Conservation (phyloP, 2,329 filamentous ascomycete genomes). For the Ophiostoma ulmi region DNA sequence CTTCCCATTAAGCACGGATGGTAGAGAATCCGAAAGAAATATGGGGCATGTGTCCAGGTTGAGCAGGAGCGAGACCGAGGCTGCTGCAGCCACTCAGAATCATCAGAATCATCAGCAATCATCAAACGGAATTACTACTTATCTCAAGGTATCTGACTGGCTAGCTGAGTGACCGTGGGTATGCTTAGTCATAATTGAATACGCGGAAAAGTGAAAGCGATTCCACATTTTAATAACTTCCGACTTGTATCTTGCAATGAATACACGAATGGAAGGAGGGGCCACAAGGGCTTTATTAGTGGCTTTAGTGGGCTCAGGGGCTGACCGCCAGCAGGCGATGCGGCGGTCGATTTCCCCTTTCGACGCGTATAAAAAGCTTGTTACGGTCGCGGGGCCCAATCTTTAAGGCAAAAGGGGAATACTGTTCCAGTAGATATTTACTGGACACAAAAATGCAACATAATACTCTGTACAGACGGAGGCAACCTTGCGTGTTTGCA, state of each 20-base stretch:
- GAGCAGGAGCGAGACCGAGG: background rate
- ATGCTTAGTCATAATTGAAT: background rate
- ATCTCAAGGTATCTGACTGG: background rate
- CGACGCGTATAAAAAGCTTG: background rate
- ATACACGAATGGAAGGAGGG: background rate
- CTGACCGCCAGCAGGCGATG: background rate
- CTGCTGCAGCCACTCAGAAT: background rate
- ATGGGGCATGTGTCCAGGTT: background rate
- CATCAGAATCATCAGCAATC: background rate
- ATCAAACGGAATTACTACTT: background rate
- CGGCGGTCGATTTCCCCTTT: background rate
- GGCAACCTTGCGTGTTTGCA: background rate
- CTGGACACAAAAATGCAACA: background rate
- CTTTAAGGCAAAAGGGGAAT: background rate
- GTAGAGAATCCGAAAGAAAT: background rate
- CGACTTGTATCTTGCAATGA: too few relatives aligned
- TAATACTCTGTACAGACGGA: background rate
- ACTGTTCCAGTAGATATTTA: background rate
- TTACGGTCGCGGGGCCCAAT: background rate
- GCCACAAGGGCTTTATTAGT: background rate
- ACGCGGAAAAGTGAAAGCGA: background rate
- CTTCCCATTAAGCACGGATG: background rate
- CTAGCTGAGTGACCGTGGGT: background rate
- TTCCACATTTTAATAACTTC: background rate
- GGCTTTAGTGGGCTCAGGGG: slow-evolving; percentile 3